Percentiles rank a stretch among this genome's conserved stretches.
phyloP scores from a whole-genome alignment of 441 rosid species.

The Syzygium malaccense region DNA sequence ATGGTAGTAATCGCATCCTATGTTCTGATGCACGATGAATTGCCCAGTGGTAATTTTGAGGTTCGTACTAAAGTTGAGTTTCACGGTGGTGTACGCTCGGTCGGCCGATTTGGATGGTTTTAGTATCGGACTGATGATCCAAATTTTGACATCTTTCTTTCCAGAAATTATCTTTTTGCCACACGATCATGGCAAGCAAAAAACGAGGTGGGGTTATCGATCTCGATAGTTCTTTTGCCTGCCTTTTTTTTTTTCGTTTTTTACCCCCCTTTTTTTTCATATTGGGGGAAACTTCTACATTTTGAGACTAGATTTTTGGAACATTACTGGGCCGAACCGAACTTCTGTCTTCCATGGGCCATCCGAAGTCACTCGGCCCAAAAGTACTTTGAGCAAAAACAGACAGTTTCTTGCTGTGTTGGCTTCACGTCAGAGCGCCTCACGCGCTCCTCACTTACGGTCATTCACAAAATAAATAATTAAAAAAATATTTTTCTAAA shows the following conservation, averaged over 20 bases:
- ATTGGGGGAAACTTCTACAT: neutral
- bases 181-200: neutral
- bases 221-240: neutral
- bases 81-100: neutral
- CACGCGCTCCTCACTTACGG: no score
- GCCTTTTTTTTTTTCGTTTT: neutral
- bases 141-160: neutral
- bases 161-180: neutral
- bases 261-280: accelerated
- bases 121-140: neutral
- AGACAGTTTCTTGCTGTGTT: neutral
- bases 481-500: no score
- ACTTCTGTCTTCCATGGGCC: neutral
- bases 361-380: neutral
- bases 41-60: neutral
- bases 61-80: neutral
- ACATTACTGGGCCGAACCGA: neutral
- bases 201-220: neutral
- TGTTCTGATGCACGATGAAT: neutral
- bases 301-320: neutral
- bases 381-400: neutral
- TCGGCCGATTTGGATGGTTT: accelerated
- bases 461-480: no score
- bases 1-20: no score
- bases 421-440: accelerated